These are phyloP conservation scores for Auricularia heimuer DNA, from an alignment of 768 basidiomycete genomes.

Conservation along the genomic window DNA sequence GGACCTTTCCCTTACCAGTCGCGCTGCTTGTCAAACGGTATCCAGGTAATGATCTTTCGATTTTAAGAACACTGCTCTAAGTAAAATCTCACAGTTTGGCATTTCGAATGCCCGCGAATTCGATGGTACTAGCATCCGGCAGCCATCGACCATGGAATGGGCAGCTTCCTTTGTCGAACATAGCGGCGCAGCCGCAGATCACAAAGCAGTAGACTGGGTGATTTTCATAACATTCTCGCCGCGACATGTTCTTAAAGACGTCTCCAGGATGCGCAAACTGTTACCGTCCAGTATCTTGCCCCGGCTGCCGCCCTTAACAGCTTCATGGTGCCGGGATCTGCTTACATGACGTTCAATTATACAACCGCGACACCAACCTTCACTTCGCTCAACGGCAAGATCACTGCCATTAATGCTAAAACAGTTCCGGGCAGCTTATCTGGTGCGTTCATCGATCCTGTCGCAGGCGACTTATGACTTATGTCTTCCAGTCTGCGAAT, in stretches of 20 bases:
- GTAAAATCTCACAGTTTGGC: constrained; percentile 18
- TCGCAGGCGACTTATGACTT: background rate
- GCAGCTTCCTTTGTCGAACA: constrained; percentile 23
- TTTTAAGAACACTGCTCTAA: background rate
- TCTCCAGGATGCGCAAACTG: constrained; percentile 23
- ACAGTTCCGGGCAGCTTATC: constrained; percentile 14
- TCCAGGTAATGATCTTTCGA: background rate
- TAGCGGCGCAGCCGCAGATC: constrained; percentile 20
- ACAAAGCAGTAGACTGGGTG: constrained; percentile 27
- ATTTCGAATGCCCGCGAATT: constrained; percentile 21
- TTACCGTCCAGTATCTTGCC: constrained; percentile 28
- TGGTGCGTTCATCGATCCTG: constrained; percentile 8
- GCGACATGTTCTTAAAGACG: too few species aligned
- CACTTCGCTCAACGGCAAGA: constrained; percentile 21
- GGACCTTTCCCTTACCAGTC: constrained; percentile 28
- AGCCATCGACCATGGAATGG: constrained; percentile 25
- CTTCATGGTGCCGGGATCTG: constrained; percentile 25
- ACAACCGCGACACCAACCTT: constrained; percentile 22
- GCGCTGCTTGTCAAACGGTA: constrained; percentile 14
- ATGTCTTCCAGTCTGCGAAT: constrained; percentile 14
- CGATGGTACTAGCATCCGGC: constrained; percentile 25
- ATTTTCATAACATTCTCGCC: background rate
- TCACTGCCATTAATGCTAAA: constrained; percentile 21
- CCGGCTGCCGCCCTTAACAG: constrained; percentile 22
- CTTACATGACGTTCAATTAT: constrained; percentile 25